Evolutionary conservation across 2,329 filamentous ascomycete species (phyloP).

Genomic region (Botryotinia calthae): DNA sequence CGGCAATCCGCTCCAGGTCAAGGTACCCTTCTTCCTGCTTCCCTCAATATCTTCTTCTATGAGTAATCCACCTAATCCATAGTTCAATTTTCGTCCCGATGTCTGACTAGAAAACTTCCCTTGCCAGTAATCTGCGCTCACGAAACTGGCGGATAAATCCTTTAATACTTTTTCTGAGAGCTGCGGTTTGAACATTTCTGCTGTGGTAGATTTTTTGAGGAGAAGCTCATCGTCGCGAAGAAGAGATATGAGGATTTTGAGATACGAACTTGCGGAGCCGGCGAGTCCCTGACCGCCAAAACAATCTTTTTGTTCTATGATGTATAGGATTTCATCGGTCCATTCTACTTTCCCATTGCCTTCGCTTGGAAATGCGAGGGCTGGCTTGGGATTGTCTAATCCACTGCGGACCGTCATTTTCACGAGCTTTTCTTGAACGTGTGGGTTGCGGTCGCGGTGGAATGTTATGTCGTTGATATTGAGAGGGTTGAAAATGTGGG

Average conservation of each 20-base stretch:
- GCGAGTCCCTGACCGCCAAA: conserved; percentile 19
- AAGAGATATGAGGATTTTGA: background rate
- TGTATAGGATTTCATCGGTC: background rate
- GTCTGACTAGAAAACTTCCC: conserved; percentile 28
- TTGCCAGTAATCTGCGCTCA: conserved; percentile 26
- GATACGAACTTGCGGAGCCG: conserved; percentile 1
- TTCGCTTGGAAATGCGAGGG: background rate
- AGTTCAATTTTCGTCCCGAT: background rate
- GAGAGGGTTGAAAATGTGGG: conserved; percentile 22
- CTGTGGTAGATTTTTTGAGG: background rate
- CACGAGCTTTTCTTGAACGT: background rate
- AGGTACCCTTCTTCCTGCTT: conserved; percentile 41
- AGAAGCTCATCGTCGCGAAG: conserved; percentile 4
- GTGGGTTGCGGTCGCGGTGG: conserved; percentile 1
- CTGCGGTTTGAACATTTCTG: conserved; percentile 19
- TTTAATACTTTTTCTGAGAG: conserved; percentile 29
- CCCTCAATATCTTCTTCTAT: conserved; percentile 34
- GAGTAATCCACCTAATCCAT: conserved; percentile 4
- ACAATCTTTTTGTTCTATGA: background rate
- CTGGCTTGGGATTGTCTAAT: background rate
- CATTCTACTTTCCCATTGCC: background rate
- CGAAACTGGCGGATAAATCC: conserved; percentile 8
- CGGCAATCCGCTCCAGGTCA: conserved; percentile 46
- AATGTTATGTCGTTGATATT: conserved; percentile 23
- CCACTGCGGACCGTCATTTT: conserved; percentile 2